These are phyloP conservation scores for Sarcodon aspratus DNA, from an alignment of 768 basidiomycete species.

Conservation along the genomic window DNA sequence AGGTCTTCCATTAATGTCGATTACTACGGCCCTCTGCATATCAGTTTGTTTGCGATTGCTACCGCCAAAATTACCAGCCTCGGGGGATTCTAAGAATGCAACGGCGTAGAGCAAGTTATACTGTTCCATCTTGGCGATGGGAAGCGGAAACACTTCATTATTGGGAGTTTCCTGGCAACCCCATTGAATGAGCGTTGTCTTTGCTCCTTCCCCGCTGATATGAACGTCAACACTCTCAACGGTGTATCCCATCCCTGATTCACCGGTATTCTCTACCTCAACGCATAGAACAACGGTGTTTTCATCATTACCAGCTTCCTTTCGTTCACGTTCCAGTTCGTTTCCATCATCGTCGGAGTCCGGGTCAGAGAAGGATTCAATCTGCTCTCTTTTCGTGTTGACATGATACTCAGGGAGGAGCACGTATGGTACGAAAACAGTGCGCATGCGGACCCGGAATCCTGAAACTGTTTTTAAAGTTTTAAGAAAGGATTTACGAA, in stretches of 20 bases:
- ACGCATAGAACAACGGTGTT: constrained; percentile 84
- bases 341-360: constrained; percentile 31
- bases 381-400: constrained; percentile 9
- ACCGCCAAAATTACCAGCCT: constrained; percentile 31
- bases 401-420: constrained; percentile 39
- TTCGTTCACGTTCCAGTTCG: constrained; percentile 28
- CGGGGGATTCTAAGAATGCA: constrained; percentile 60
- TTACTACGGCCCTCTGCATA: constrained; percentile 67
- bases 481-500: constrained; percentile 81
- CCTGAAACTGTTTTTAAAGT: constrained; percentile 72
- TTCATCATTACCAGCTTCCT: constrained; percentile 67
- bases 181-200: constrained; percentile 38
- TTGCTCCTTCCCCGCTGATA: constrained; percentile 58
- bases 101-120: constrained; percentile 86
- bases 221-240: constrained; percentile 68
- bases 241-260: constrained; percentile 53
- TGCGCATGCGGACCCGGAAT: constrained; percentile 88
- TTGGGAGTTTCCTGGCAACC: constrained; percentile 25
- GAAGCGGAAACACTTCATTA: constrained; percentile 54
- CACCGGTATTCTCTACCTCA: constrained; percentile 78
- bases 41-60: constrained; percentile 20
- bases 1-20: constrained; percentile 70
- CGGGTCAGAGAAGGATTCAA: constrained; percentile 20
- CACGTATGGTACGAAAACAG: constrained; percentile 82
- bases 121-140: constrained; percentile 64